Evolutionary conservation across 2,329 filamentous ascomycete species (phyloP).

Genomic region (Graphium sp.): DNA sequence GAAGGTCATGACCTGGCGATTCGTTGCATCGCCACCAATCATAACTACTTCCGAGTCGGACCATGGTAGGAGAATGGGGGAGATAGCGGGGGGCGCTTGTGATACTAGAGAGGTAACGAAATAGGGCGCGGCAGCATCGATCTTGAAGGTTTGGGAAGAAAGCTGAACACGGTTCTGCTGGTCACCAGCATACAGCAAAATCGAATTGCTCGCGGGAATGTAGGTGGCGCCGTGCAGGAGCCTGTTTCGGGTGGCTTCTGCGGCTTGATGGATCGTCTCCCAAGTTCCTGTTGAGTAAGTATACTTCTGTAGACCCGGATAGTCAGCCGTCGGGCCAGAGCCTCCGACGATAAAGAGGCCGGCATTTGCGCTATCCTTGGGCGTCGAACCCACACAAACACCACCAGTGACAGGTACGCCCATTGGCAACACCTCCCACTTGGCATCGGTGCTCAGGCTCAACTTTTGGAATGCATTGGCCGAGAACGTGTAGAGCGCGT

Average conservation of each 20-base stretch:
- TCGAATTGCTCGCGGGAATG: conserved; percentile 49
- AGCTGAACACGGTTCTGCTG: conserved; percentile 37
- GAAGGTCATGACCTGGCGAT: conserved; percentile 59
- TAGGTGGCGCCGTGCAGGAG: conserved; percentile 63
- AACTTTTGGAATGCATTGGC: conserved; percentile 60
- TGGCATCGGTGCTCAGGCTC: conserved; percentile 45
- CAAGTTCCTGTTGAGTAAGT: conserved; percentile 36
- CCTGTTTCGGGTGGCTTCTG: conserved; percentile 47
- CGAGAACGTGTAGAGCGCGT: conserved; percentile 75
- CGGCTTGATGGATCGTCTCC: conserved; percentile 25
- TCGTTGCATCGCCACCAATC: conserved; percentile 48
- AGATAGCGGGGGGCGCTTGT: conserved; percentile 41
- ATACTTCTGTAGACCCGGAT: conserved; percentile 59
- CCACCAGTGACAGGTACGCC: conserved; percentile 59
- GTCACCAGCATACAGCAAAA: conserved; percentile 68
- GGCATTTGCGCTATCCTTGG: conserved; percentile 37
- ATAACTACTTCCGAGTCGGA: conserved; percentile 53
- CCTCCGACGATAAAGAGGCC: conserved; percentile 75
- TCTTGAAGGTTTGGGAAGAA: conserved; percentile 61
- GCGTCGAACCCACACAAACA: conserved; percentile 56
- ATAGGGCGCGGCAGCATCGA: conserved; percentile 51
- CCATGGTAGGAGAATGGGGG: conserved; percentile 62
- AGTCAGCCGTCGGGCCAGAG: conserved; percentile 29
- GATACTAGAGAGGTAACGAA: conserved; percentile 40
- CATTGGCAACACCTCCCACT: conserved; percentile 51